Evolutionary conservation across 2,329 filamentous ascomycete species (phyloP).

Genomic region (Clarireedia paspali): DNA sequence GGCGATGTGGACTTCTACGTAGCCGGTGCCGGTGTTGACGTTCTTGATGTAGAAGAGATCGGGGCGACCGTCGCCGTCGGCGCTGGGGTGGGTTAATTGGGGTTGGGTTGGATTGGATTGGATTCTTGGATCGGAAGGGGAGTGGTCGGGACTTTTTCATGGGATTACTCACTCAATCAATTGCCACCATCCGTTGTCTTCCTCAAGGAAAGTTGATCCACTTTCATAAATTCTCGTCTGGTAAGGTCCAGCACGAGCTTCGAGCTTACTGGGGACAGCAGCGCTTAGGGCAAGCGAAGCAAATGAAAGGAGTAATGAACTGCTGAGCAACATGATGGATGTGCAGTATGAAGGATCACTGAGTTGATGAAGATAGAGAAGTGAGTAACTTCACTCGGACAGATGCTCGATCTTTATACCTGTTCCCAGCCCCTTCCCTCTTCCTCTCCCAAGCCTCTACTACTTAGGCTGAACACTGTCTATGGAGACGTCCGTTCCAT

Average conservation of each 20-base stretch:
- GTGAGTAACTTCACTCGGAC: too few species aligned
- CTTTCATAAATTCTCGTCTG: slow-evolving; percentile 1
- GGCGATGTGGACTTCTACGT: slow-evolving; percentile 7
- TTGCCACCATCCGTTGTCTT: slow-evolving; percentile 10
- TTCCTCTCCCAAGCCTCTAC: too few species aligned
- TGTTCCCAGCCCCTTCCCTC: too few species aligned
- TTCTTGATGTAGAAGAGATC: slow-evolving; percentile 5
- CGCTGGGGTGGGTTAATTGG: background rate
- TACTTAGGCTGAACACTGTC: too few species aligned
- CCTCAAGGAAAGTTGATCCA: slow-evolving; percentile 3
- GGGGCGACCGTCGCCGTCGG: background rate
- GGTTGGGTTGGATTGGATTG: too few species aligned
- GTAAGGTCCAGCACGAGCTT: slow-evolving; percentile 1
- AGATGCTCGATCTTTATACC: too few species aligned
- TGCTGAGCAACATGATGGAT: background rate
- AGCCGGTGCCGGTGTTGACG: slow-evolving; percentile 1
- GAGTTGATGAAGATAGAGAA: too few species aligned
- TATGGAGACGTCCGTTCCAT: too few species aligned
- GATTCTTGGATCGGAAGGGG: background rate
- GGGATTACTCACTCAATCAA: slow-evolving; percentile 4
- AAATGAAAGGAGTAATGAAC: background rate
- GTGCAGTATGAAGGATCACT: background rate
- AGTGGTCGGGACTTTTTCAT: background rate
- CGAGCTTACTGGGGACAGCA: background rate
- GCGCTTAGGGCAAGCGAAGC: background rate